Evolutionary conservation across 805 yeast genomes (phyloP), one percentile per base, ranked within the genome.

Genomic region (Teunomyces gatunensis): DNA sequence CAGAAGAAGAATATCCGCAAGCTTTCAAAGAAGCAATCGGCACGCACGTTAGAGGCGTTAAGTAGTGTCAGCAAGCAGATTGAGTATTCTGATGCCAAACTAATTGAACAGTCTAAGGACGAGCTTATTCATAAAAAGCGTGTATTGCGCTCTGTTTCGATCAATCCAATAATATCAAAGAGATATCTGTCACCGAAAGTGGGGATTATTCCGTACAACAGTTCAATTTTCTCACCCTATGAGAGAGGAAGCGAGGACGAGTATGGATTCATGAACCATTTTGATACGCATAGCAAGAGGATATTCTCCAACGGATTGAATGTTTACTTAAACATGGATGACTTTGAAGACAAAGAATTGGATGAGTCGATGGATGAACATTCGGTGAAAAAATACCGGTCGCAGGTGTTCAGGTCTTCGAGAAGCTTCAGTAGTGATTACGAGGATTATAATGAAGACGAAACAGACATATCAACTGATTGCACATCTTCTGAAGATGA

Each of bases 71-170:
- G 48, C 18, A 50, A 50, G 47, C 43, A 48, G 28, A 62, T 68
- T 9, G 81, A 78, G 55, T 78, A 79, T 55, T 77, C 81, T 1
- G 84, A 79, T 60, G 79, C 78, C 42, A 70, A 75, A 47, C 70
- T 79, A 52, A 79, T 79, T 23, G 71, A 72, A 53, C 71, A 64
- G 50, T 80, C 81, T 23, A 69, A 69, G 51, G 73, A 74, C 49
- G 68, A 71, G 54, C 60, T 80, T 39, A 70, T 72, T 33, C 67
- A 71, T 50, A 71, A 71, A 55, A 73, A 73, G 47, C 55, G 77
- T 23, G 75, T 73, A 5, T 62, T 73, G 45, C 57, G 78, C 40
- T 63, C 70, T 10, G 77, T 72, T 6, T 61, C 66, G 3, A 60
- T 63, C 42, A 63, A 62, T 42, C 65, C 67, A 6, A 55, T 53